Evolutionary conservation across 202 grass and related monocot species (phyloP).

Genomic region (Saccharum hybrid): DNA sequence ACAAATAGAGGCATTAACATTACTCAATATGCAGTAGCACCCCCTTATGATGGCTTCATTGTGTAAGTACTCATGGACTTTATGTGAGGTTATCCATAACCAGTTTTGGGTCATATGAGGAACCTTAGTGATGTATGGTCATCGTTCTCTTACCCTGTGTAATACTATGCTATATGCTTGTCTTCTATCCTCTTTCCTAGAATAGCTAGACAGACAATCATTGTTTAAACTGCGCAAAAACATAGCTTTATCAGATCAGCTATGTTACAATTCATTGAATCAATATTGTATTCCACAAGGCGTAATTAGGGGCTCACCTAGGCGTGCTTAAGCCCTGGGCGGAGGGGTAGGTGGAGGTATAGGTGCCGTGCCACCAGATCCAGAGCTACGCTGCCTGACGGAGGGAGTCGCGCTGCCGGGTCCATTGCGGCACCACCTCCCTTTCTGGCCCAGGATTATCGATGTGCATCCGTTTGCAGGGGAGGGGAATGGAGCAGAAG

Average conservation of each 20-base stretch:
- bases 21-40: neutral
- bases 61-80: neutral
- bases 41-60: neutral
- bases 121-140: neutral
- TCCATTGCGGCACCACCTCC: neutral
- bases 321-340: neutral
- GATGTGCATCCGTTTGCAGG: too few relatives aligned
- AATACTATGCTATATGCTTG: neutral
- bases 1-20: constrained; percentile 22
- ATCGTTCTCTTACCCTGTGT: neutral
- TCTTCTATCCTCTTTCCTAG: too few relatives aligned
- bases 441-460: neutral
- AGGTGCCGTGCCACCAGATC: neutral
- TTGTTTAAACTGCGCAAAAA: neutral
- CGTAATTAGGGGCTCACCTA: neutral
- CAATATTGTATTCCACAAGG: neutral
- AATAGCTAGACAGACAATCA: too few relatives aligned
- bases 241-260: neutral
- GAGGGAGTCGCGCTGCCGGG: neutral
- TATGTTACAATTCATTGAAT: neutral
- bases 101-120: neutral
- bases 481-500: neutral
- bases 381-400: neutral
- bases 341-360: neutral
- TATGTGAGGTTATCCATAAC: neutral